Evolutionary conservation across 2,329 filamentous ascomycete genomes (phyloP), one percentile per base, ranked within the genome.

Genomic region (Plectosphaerella sp.): DNA sequence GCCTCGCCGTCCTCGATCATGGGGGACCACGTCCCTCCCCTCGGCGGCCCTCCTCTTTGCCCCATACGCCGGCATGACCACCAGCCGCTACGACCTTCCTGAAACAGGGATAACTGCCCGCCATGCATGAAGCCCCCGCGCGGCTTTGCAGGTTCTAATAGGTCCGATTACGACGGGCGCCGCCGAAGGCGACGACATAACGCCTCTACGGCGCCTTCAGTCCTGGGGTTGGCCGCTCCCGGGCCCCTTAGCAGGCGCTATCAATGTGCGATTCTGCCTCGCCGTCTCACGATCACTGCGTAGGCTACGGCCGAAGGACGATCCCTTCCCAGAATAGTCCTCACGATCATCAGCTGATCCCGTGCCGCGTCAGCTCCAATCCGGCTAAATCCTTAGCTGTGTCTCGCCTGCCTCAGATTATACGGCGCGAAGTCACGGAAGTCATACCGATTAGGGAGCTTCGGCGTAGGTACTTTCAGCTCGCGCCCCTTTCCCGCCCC

Each of bases 1-100:
- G 41, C 37, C 46, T 39, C 28, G 22, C 25, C 1, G 47, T 51
- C 24, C 47, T 50, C 24, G 48, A 54, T 37, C 52, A 54, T n/a
- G 50, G 51, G 18, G 52, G 48, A 5, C 36, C 36, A 39, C 5
- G 36, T 16, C 5, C 11, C 14, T 12, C 36, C 36, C 36, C 36
- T 39, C 36, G 11, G 36, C 36, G 36, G 36, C 36, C 36, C n/a
- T 16, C 36, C 36, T 39, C 36, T 39, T 39, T 39, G 36, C 36
- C 36, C 47, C 18, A 42, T 45, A 39, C 18, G 47, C 14, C 20
- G 36, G n/a, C 33, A 48, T 33, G 42, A 2, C 22, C 43, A 24
- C 22, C 48, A 43, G 22, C 11, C 36, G 14, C 36, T 39, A 39
- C 36, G 36, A 39, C 36, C 36, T 39, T 39, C 5, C 36, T 39